Evolutionary conservation across 139 green algal species (phyloP), one percentile per base, ranked within the genome.

Genomic region (Coelastrella sp.): DNA sequence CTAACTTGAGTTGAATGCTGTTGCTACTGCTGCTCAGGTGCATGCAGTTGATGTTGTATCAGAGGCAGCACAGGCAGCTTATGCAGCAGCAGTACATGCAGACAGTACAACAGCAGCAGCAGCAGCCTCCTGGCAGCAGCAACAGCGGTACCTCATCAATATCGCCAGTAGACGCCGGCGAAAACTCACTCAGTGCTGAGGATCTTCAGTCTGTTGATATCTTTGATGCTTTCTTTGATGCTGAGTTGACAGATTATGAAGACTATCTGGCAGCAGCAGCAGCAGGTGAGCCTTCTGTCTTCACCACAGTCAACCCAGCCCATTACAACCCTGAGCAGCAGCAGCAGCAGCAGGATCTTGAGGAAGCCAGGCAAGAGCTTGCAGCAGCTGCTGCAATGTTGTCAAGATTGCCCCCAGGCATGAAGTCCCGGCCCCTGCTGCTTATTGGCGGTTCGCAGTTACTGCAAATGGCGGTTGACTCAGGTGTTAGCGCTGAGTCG

Each of bases 191-290:
- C 17, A 37, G 25, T 40, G 17, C 32, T 21, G 5, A 30, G 8
- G 73, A 81, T 19, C 15, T 67, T 15, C 25, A 43, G 9, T 48
- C 57, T n/a, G 73, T 84, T 21, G n/a, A 45, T 13, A 74, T 84
- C 0, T 84, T 62, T 62, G 77, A 84, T 74, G 77, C 77, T 5
- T 84, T 84, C 77, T 72, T 84, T 84, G 77, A 84, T 60, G 59
- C 59, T 13, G 30, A 57, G 3, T 38, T 84, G 3, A 2, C 15
- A 37, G 77, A 84, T 23, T 84, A 74, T 35, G 25, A 32, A 21
- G 19, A 84, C 6, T 84, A 84, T 27, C n/a, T 84, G 38, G 23
- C 27, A 27, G 77, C 77, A 73, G 77, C 34, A n/a, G 77, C 77
- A 38, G 38, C 32, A 40, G 77, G 77, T 5, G 13, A 27, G 21